Evolutionary conservation across 1,284 basidiomycete species (phyloP), one percentile per base, ranked within the genome.

Genomic region (Sanghuangporus sanghuang): DNA sequence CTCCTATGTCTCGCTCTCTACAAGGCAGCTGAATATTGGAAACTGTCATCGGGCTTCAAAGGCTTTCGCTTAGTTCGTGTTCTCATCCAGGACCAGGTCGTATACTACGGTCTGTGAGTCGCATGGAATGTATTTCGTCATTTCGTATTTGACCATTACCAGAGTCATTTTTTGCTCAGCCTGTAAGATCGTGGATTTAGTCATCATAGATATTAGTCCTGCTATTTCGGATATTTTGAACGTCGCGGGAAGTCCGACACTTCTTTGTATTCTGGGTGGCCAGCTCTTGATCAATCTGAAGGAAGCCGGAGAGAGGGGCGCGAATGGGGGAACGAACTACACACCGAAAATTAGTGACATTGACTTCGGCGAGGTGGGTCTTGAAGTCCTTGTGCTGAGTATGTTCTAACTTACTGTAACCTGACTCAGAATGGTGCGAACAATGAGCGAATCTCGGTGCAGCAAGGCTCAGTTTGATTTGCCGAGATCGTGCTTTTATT

Each of bases 251-350:
- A 56, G 53, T 48, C 61, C 61, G 5, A 23, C 38, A 6, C 23
- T 62, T 6, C 21, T 62, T 9, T 62, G 53, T n/a, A n/a, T 62
- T 18, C 61, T 62, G 12, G 61, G 61, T 56, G 55, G 61, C 21
- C 36, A 49, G 23, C 40, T 62, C 52, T 23, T 62, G 14, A 32
- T 61, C 21, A 42, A 61, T 18, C 38, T 61, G 11, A 62, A 62
- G 23, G 61, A 62, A 42, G 61, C 61, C 18, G 61, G 53, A 11
- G 61, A 62, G 54, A 32, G 39, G 35, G 61, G 42, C 4, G 35
- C 44, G 11, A 62, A 62, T 39, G 54, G 18, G 9, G 61, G 61
- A 8, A 57, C 39, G 6, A 62, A 42, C 23, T 62, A 52, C 23
- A 50, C 35, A 16, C 12, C 48, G 8, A 39, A 32, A 32, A 32